Evolutionary conservation across 179 eudicot species (phyloP), one percentile per base, ranked within the genome.

Genomic region (Actinidia arguta): DNA sequence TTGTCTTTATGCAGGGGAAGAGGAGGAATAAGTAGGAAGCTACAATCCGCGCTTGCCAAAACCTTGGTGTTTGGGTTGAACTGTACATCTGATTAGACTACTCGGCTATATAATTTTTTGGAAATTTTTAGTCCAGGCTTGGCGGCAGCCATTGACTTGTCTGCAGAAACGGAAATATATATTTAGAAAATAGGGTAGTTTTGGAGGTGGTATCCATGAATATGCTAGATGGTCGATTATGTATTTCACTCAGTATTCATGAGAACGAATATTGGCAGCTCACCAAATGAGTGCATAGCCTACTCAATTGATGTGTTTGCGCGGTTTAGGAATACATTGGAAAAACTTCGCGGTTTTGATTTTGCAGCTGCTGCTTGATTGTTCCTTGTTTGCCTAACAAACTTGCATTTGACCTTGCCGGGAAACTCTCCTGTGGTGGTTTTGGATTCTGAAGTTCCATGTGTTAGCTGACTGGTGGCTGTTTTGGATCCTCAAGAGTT

Each of bases 1-100:
- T 73, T 31, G 9, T 31, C 8, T 4, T 85, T 90, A 63, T 80
- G 81, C 93, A 94, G 98, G 98, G 95, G 36, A 91, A 88, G 90
- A 92, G 86, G 89, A 89, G 87, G 84, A 92, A 87, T 0, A 25
- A 66, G 42, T 78, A 50, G 44, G 8, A 48, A 50, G 46, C 27
- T 66, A 5, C 58, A 13, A 39, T 39, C 39, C 22, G 6, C 12
- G 5, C 36, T 59, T 76, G 48, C 51, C 24, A 42, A 61, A 78
- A 20, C 74, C 52, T 68, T 39, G 82, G 51, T 52, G 42, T 54
- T 66, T 51, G 8, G 62, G 51, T 66, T 18, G n/a, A 17, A 12
- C 75, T n/a, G 18, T 47, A 11, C n/a, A n/a, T 18, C 61, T 51
- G 4, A 24, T 46, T 59, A 13, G 55, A 22, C 3, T 4, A 56